A percentile compares a stretch with the other conserved stretches of the same genome.
These are phyloP conservation scores for Hypoxylon fragiforme DNA, from an alignment of 495 filamentous ascomycete genomes.

Conservation along the genomic window DNA sequence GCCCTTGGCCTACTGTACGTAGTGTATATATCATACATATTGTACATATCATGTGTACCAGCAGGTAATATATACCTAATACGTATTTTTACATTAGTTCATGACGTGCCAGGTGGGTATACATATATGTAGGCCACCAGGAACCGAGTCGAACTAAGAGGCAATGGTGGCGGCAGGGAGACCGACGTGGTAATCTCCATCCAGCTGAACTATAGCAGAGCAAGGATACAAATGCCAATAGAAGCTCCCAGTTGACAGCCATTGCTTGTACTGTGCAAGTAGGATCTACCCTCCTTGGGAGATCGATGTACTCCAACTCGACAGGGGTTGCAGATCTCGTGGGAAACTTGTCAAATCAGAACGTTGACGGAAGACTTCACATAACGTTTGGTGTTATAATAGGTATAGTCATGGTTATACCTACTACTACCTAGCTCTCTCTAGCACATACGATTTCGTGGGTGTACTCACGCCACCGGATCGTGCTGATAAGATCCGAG, in stretches of 20 bases:
- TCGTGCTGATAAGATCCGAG: slow-evolving; percentile 1
- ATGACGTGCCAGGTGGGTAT: slow-evolving; percentile 22
- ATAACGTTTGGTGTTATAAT: slow-evolving; percentile 1
- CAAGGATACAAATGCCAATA: slow-evolving; percentile 18
- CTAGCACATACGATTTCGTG: background rate
- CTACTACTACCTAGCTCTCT: background rate
- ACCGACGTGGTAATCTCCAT: slow-evolving; percentile 22
- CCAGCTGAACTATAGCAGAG: slow-evolving; percentile 27
- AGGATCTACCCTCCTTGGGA: slow-evolving; percentile 26
- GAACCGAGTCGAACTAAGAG: slow-evolving; percentile 22
- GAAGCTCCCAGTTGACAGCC: slow-evolving; percentile 7
- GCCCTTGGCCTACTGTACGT: slow-evolving; percentile 10
- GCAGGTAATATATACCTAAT: background rate
- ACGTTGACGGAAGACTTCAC: slow-evolving; percentile 4
- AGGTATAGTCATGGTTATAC: background rate
- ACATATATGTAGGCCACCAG: slow-evolving; percentile 19
- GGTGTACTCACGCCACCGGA: background rate
- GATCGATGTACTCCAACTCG: slow-evolving; percentile 31
- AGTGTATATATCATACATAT: background rate
- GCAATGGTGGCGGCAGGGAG: slow-evolving; percentile 12
- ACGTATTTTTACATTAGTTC: slow-evolving; percentile 17
- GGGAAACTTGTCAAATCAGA: slow-evolving; percentile 26
- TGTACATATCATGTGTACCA: no score
- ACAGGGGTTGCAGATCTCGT: slow-evolving; percentile 31
- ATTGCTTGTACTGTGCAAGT: slow-evolving; percentile 26